Base-by-base conservation (phyloP, 208 protist genomes). In the Acanthamoeba sp. region DNA sequence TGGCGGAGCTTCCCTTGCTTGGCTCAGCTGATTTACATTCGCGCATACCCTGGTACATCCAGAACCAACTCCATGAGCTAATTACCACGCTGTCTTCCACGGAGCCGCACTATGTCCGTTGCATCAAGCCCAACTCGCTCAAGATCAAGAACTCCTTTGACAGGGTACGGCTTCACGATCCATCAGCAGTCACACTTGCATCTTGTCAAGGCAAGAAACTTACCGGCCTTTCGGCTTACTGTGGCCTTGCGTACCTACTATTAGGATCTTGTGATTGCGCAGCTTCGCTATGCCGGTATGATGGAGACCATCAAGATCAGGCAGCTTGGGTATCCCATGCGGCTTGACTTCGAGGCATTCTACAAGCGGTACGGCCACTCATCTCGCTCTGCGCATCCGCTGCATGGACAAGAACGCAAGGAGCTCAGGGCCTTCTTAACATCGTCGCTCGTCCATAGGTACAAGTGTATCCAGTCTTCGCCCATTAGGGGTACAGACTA, bases 111-210 rank as follows among this genome's bases (percentile, higher is more conserved):
- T 98, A 97, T 84, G 94, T 98, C 14, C 91, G 98, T 24, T 98
- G 98, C 94, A 97, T 98, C 62, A 98, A 98, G 76, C 97, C 97
- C 45, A 98, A 98, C 95, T 84, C 59, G 4, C 24, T 91, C 27
- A 98, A 97, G 62, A 91, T 95, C 24, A 52, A 95, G 34, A 66
- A 93, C 24, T 34, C 71, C 24, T 98, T 98, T 73, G 93, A 97
- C 38, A 45, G 10, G 38, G 55, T 91, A 91, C 59, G 52, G 12
- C 55, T 62, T 62, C 7, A n/a, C 55, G 55, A 27, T 50, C 20
- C 10, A 55, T 6, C 48, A 20, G 10, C 16, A 6, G 48, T 55
- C 48, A 55, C 16, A 20, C 10, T 59, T 59, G 55, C 12, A 27
- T 27, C 59, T 66, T 78, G n/a, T n/a, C 36, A 18, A 34, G 6